These are phyloP conservation scores for Saccharomycopsis sp. DNA, from an alignment of 805 yeast species.

Conservation along the genomic window DNA sequence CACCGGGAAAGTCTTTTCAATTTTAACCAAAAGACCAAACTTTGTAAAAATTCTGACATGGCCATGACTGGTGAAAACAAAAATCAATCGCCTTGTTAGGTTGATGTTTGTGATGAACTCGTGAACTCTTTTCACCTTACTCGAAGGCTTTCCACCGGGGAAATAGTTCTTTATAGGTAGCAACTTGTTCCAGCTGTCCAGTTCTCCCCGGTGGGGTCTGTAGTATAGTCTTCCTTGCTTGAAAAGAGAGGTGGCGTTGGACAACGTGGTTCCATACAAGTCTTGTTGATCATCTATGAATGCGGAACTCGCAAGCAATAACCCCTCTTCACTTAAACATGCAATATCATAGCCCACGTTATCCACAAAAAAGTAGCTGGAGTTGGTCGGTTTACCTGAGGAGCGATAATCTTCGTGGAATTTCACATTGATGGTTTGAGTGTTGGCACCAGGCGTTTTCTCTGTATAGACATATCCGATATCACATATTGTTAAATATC, in stretches of 20 bases:
- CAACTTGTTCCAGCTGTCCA: conserved; percentile 62
- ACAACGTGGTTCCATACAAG: conserved; percentile 12
- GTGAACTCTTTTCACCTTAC: conserved; percentile 18
- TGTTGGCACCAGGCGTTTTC: conserved; percentile 48
- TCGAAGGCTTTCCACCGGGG: no score
- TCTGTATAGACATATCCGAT: conserved; percentile 62
- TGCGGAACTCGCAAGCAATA: conserved; percentile 48
- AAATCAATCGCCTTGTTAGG: conserved; percentile 49
- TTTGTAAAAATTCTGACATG: conserved; percentile 61
- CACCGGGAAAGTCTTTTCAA: conserved; percentile 66
- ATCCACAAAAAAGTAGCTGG: conserved; percentile 84
- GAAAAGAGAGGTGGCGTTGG: not conserved
- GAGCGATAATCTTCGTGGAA: conserved; percentile 77
- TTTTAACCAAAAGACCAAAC: conserved; percentile 61
- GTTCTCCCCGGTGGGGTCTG: conserved; percentile 57
- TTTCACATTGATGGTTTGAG: conserved; percentile 69
- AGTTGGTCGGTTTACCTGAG: conserved; percentile 31
- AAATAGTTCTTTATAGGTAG: conserved; percentile 36
- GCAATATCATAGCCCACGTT: conserved; percentile 63
- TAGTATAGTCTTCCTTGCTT: conserved; percentile 43
- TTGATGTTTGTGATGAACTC: conserved; percentile 66
- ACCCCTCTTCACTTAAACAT: conserved; percentile 56
- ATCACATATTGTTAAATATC: conserved; percentile 73
- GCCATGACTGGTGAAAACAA: conserved; percentile 71
- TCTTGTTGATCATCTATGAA: conserved; percentile 31